Base-by-base conservation (phyloP, 2,329 filamentous ascomycete species). In the Mariannaea elegans region DNA sequence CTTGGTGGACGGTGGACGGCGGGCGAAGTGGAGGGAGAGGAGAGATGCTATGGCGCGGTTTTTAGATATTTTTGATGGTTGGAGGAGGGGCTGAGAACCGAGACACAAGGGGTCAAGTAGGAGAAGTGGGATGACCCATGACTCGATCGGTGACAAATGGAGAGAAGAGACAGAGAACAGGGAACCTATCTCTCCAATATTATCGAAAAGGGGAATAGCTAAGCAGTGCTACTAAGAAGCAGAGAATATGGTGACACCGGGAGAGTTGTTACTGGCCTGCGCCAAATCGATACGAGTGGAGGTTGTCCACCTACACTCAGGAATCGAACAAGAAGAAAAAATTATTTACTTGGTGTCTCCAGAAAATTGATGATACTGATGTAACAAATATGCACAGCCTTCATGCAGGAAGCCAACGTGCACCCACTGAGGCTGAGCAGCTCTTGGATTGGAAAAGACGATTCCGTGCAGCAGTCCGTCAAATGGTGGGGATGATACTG, bases 391-490 rank as follows among this genome's bases (percentile, higher is more conserved):
- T 55, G 52, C 52, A 55, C 44, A 34, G 44, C 52, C 44, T 32
- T 39, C 7, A 5, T 41, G 29, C 51, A 44, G 23, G 21, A 9
- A 32, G 13, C 32, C 51, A 29, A 55, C 21, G 13, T 39, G 51
- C 52, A 44, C 27, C 34, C 38, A 29, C 14, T 47, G 52, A 55
- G 52, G 52, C 52, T 55, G 42, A 47, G 52, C 52, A 46, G 18
- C 21, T 44, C 21, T 3, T 27, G 6, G 7, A 39, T 16, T 44
- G 23, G 41, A 24, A 14, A 8, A 16, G 21, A 38, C 12, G 34
- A 38, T 38, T 38, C 14, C 34, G 34, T 16, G 18, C 34, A 38
- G 34, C 34, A 18, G 18, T 44, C 7, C 39, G 18, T n/a, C 32
- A 31, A 16, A 16, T 23, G 42, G 27, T 46, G 24, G 42, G 24